Evolutionary conservation across 345 rosid species (phyloP).

Genomic region (Excoecaria agallocha): DNA sequence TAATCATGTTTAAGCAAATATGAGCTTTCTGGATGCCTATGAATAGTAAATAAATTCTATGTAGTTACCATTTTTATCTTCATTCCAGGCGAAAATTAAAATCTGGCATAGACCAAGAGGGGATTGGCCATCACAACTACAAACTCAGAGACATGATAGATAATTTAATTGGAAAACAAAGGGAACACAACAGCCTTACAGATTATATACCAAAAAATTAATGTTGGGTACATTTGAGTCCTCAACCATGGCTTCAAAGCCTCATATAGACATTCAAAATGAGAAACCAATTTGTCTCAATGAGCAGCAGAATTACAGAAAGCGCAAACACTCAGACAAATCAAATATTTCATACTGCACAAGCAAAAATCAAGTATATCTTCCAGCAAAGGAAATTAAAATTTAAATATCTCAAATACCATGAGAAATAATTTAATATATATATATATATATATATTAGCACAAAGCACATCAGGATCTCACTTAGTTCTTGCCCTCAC

Average conservation of each 20-base stretch:
- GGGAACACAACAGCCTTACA: not conserved
- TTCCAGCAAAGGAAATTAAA: slow-evolving; percentile 1
- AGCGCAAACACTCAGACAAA: not conserved
- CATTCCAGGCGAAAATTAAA: not conserved
- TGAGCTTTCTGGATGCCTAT: not conserved
- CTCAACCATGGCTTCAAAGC: slow-evolving; percentile 6
- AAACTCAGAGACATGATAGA: not conserved
- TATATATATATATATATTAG: slow-evolving; percentile 1
- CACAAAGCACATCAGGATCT: slow-evolving; percentile 17
- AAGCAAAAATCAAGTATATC: slow-evolving; percentile 6
- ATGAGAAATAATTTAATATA: no score
- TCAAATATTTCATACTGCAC: slow-evolving; percentile 23
- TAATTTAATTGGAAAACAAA: not conserved
- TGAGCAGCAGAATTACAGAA: slow-evolving; percentile 6
- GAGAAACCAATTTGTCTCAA: slow-evolving; percentile 19
- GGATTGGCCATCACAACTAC: not conserved
- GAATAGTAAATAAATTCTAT: not conserved
- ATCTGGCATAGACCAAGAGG: not conserved
- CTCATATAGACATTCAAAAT: slow-evolving; percentile 5
- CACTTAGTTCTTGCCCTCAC: slow-evolving; percentile 31
- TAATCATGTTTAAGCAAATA: not conserved
- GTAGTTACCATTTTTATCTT: not conserved
- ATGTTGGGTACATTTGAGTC: not conserved
- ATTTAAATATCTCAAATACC: slow-evolving; percentile 8
- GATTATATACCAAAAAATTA: not conserved